These are phyloP conservation scores for Hypoxylon sp. DNA, from an alignment of 2,329 filamentous ascomycete species.

Conservation along the genomic window DNA sequence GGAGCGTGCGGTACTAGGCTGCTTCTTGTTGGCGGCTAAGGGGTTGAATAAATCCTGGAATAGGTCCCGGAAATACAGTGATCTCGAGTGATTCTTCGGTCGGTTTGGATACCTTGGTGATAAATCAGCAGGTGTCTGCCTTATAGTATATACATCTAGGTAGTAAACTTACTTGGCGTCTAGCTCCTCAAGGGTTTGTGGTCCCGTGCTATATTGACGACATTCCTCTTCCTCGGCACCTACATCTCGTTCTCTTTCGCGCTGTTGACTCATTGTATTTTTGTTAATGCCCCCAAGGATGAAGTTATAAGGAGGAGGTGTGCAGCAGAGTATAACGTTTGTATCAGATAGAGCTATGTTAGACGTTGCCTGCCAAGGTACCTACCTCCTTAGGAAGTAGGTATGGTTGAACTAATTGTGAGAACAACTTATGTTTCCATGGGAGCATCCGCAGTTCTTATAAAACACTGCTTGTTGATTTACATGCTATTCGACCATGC, in stretches of 20 bases:
- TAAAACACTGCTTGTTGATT: not conserved
- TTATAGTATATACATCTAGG: not conserved
- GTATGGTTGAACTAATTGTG: not conserved
- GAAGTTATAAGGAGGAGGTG: no score
- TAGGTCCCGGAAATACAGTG: conserved; percentile 84
- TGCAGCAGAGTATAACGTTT: no score
- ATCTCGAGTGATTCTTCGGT: conserved; percentile 82
- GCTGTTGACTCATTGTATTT: conserved; percentile 52
- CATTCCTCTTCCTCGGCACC: conserved; percentile 63
- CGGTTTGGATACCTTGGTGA: conserved; percentile 80
- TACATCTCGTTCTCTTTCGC: conserved; percentile 49
- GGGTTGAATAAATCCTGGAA: conserved; percentile 85
- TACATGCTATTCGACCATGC: not conserved
- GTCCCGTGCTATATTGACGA: conserved; percentile 60
- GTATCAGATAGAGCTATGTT: not conserved
- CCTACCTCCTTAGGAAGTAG: not conserved
- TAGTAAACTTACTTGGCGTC: conserved; percentile 56
- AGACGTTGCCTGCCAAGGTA: not conserved
- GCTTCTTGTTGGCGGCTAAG: conserved; percentile 80
- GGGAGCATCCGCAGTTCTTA: no score
- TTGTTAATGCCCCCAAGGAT: not conserved
- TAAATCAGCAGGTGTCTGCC: conserved; percentile 22
- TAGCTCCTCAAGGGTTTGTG: conserved; percentile 57
- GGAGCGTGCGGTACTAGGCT: conserved; percentile 65
- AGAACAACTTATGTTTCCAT: not conserved